phyloP scores from a whole-genome alignment of 2,329 filamentous ascomycete genomes.

The Aureobasidium leucospermi region DNA sequence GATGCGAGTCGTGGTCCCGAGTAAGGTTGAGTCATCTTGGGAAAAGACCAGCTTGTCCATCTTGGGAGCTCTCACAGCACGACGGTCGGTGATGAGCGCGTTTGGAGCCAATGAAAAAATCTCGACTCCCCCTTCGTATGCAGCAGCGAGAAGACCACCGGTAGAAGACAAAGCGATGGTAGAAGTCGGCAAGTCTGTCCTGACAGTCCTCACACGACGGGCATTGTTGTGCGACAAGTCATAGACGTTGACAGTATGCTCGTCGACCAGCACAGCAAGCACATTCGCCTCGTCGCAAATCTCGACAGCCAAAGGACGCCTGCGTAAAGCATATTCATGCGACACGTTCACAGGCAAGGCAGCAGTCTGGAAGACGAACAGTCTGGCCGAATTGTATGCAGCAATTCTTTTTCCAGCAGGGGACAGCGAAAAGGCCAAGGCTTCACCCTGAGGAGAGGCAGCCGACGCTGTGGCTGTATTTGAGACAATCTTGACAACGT shows the following conservation, averaged over 20 bases:
- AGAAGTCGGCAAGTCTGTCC: slow-evolving; percentile 68
- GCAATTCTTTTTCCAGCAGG: slow-evolving; percentile 66
- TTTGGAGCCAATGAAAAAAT: slow-evolving; percentile 65
- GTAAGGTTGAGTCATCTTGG: slow-evolving; percentile 29
- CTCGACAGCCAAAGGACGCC: slow-evolving; percentile 67
- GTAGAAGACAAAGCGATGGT: slow-evolving; percentile 75
- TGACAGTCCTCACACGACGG: slow-evolving; percentile 58
- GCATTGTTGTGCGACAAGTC: slow-evolving; percentile 59
- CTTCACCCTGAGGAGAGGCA: slow-evolving; percentile 55
- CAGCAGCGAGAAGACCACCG: slow-evolving; percentile 73
- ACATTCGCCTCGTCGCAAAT: slow-evolving; percentile 69
- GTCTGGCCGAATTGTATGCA: slow-evolving; percentile 77
- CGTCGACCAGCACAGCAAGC: slow-evolving; percentile 70
- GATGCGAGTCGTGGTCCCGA: slow-evolving; percentile 31
- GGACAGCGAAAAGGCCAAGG: slow-evolving; percentile 76
- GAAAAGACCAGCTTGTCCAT: slow-evolving; percentile 31
- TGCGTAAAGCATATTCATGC: slow-evolving; percentile 71
- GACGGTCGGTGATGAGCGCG: slow-evolving; percentile 35
- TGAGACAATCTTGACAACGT: slow-evolving; percentile 69
- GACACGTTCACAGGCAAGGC: slow-evolving; percentile 49
- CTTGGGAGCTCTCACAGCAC: slow-evolving; percentile 28
- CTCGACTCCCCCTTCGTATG: slow-evolving; percentile 80
- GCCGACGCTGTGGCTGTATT: slow-evolving; percentile 72
- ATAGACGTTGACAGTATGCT: slow-evolving; percentile 79
- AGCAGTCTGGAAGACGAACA: slow-evolving; percentile 68